These are phyloP conservation scores for Moesziomyces aphidis DNA, from an alignment of 1,284 basidiomycete species.

Conservation along the genomic window DNA sequence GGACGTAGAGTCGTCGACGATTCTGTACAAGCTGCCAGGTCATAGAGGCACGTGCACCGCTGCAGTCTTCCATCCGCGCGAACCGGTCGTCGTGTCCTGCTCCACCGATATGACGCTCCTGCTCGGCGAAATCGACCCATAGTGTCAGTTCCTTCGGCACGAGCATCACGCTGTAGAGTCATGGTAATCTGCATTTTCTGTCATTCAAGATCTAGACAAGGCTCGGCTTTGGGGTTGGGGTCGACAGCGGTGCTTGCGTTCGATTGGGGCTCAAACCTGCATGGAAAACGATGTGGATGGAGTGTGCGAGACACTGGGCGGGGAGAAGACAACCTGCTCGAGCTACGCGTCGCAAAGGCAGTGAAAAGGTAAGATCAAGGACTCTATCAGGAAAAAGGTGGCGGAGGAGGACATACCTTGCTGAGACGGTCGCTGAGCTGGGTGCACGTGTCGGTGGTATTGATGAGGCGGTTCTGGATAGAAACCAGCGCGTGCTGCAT, in stretches of 20 bases:
- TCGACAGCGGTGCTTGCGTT: background rate
- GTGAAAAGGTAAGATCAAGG: slow-evolving; percentile 1
- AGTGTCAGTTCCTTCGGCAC: too few relatives aligned
- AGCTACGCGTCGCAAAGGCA: slow-evolving; percentile 6
- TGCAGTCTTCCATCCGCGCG: slow-evolving; percentile 63
- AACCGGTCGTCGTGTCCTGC: slow-evolving; percentile 62
- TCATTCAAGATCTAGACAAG: background rate
- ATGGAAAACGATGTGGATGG: slow-evolving; percentile 7
- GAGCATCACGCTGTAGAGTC: background rate
- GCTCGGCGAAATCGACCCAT: slow-evolving; percentile 60
- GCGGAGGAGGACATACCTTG: slow-evolving; percentile 9
- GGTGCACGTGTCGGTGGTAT: slow-evolving; percentile 4
- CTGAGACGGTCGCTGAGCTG: slow-evolving; percentile 14
- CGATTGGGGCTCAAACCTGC: background rate
- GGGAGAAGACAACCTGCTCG: slow-evolving; percentile 19
- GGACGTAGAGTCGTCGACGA: slow-evolving; percentile 56
- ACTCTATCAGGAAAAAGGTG: background rate
- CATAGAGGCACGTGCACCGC: slow-evolving; percentile 66
- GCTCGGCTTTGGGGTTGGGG: background rate
- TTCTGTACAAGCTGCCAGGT: slow-evolving; percentile 66
- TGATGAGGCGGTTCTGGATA: slow-evolving; percentile 16
- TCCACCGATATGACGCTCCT: slow-evolving; percentile 63
- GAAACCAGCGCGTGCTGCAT: slow-evolving; percentile 23
- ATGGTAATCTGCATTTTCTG: background rate
- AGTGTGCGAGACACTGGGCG: slow-evolving; percentile 3